Percentiles rank a stretch among this genome's conserved stretches.
Conservation (phyloP, 2,329 filamentous ascomycete species). For the Pestalotiopsis fici region DNA sequence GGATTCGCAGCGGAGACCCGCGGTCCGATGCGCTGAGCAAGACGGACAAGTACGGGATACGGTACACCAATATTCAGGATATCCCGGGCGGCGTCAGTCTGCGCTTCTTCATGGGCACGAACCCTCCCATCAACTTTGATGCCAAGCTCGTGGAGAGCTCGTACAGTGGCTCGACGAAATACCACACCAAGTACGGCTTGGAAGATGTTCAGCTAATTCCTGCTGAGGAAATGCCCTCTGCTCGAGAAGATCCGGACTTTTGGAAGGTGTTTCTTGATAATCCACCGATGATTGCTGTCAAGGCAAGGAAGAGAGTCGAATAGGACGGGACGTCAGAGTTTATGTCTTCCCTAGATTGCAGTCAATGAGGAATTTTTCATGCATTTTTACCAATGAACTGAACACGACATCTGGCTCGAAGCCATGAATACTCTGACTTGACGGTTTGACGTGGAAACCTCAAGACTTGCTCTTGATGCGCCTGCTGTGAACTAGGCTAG, state of each 20-base stretch:
- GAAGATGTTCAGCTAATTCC: constrained; percentile 20
- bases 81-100: constrained; percentile 21
- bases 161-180: constrained; percentile 20
- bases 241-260: constrained; percentile 20
- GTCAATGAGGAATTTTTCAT: too few relatives aligned
- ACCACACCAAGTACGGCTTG: constrained; percentile 22
- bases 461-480: too few relatives aligned
- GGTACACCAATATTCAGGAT: constrained; percentile 15
- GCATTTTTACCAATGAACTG: too few relatives aligned
- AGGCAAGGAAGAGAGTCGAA: constrained; percentile 14
- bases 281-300: constrained; percentile 19
- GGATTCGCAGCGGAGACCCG: constrained; percentile 20
- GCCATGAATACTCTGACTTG: too few relatives aligned
- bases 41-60: constrained; percentile 18
- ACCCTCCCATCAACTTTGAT: constrained; percentile 17
- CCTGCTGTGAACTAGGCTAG: too few relatives aligned
- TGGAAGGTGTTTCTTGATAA: constrained; percentile 24
- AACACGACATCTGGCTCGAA: too few relatives aligned
- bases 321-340: not conserved
- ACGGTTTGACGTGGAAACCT: too few relatives aligned
- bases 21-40: constrained; percentile 11
- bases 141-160: constrained; percentile 19
- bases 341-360: not conserved
- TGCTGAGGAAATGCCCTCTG: constrained; percentile 17
- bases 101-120: constrained; percentile 11